A percentile compares a stretch with the other conserved stretches of the same genome.
Evolutionary conservation across 306 rosid genomes (phyloP).

Genomic region (Rosa multiflora): DNA sequence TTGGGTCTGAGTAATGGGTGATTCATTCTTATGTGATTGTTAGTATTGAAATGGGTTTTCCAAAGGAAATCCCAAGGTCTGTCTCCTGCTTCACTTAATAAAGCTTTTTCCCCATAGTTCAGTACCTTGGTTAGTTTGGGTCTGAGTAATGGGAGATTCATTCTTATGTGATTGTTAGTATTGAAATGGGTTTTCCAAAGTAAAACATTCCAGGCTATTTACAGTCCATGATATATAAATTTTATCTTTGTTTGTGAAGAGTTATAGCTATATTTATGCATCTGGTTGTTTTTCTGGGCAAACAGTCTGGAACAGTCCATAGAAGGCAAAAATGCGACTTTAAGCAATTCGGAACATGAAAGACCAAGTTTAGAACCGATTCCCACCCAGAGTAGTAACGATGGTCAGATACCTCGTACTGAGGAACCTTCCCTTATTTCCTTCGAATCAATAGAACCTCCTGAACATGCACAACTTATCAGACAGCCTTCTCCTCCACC

Average conservation of each 20-base stretch:
- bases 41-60: no score
- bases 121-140: constrained; percentile 15
- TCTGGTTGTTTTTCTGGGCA: constrained; percentile 28
- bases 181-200: constrained; percentile 12
- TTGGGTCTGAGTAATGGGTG: no score
- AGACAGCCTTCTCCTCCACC: constrained; percentile 96
- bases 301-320: constrained; percentile 57
- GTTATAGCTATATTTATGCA: constrained; percentile 9
- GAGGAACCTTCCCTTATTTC: constrained; percentile 79
- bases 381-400: constrained; percentile 38
- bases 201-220: background rate
- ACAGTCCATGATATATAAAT: background rate
- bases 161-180: constrained; percentile 9
- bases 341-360: constrained; percentile 36
- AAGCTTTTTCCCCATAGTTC: constrained; percentile 16
- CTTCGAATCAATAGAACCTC: constrained; percentile 56
- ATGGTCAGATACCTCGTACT: constrained; percentile 31
- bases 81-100: constrained; percentile 26
- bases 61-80: constrained; percentile 82
- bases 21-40: no score
- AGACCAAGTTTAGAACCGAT: constrained; percentile 41
- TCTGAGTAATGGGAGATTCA: constrained; percentile 5
- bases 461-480: constrained; percentile 54
- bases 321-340: constrained; percentile 37
- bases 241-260: constrained; percentile 16